Base-by-base conservation (phyloP, 805 yeast genomes). In the Pichia californica region DNA sequence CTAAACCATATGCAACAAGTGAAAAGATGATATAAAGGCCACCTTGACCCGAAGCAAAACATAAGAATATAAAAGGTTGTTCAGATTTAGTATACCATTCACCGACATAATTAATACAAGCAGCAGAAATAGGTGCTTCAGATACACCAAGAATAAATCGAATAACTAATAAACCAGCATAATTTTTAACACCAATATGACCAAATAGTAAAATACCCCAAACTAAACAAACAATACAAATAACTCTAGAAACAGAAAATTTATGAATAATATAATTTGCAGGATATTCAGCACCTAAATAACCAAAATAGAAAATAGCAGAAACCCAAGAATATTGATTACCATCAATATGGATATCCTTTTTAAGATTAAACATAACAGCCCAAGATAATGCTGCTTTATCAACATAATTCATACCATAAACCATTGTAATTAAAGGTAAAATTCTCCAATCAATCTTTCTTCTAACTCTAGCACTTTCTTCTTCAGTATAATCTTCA, bases 371-470 rank as follows among this genome's bases (percentile, higher is more conserved):
- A 40, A 74, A 62, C 38, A 74, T 64, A 0, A 77, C 63, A 14
- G 73, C 67, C 51, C 72, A 76, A 0, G 75, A 67, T 35, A 74
- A 50, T 3, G 77, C 69, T 3, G 74, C 75, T 50, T 76, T 76
- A 55, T 76, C 81, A 55, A 73, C 67, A 52, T 69, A 74, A 42
- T 40, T 57, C 33, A 55, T 43, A 42, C 59, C 59, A 43, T 55
- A 55, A 26, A 55, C 43, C 3, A 52, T 18, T 18, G 51, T 50
- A 19, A 54, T 27, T 7, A 55, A 36, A 7, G 58, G 63, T 44
- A 64, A 46, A 44, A 64, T 47, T 44, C 66, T 53, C 50, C 43
- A 44, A 50, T 65, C 67, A 25, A 63, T 43, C 44, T 57, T 62
- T 21, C 59, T 47, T 36, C 58, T 44, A 33, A 64, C 50, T 32